Percentiles rank a stretch among this genome's conserved stretches.
These are phyloP conservation scores for Chrysanthemum seticuspe DNA, from an alignment of 129 eudicot genomes.

Conservation along the genomic window DNA sequence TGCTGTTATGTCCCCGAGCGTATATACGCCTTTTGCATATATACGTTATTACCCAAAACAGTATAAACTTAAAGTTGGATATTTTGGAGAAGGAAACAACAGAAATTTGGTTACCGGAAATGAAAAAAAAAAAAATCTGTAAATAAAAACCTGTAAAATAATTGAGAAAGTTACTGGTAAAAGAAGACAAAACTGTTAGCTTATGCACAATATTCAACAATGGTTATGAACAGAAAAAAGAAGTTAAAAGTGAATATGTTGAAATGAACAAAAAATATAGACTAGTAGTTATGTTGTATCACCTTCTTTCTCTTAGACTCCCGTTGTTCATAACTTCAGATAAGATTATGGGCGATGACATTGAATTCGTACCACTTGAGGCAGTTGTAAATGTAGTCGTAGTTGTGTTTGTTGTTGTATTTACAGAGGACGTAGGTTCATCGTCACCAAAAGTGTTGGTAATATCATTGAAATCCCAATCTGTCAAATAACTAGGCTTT, in stretches of 20 bases:
- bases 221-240: slow-evolving; percentile 4
- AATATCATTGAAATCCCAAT: slow-evolving; percentile 59
- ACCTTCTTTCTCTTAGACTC: slow-evolving; percentile 45
- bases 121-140: not conserved
- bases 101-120: not conserved
- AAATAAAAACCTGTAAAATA: not conserved
- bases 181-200: not conserved
- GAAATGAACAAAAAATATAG: not conserved
- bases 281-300: slow-evolving; percentile 8
- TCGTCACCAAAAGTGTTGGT: slow-evolving; percentile 40
- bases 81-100: not conserved
- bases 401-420: slow-evolving; percentile 6
- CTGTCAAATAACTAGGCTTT: slow-evolving; percentile 65
- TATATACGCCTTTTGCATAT: no score
- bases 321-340: slow-evolving; percentile 25
- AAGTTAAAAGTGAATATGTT: not conserved
- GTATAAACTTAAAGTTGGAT: no score
- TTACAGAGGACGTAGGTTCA: slow-evolving; percentile 22
- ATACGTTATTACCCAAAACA: no score
- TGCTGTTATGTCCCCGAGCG: no score
- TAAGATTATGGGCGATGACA: slow-evolving; percentile 31
- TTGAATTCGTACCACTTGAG: slow-evolving; percentile 27
- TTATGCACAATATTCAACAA: slow-evolving; percentile 1
- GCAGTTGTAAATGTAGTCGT: slow-evolving; percentile 18
- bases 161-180: not conserved